A percentile compares a stretch with the other conserved stretches of the same genome.
phyloP scores from a whole-genome alignment of 2,329 filamentous ascomycete genomes.

The Diaporthe velutina region DNA sequence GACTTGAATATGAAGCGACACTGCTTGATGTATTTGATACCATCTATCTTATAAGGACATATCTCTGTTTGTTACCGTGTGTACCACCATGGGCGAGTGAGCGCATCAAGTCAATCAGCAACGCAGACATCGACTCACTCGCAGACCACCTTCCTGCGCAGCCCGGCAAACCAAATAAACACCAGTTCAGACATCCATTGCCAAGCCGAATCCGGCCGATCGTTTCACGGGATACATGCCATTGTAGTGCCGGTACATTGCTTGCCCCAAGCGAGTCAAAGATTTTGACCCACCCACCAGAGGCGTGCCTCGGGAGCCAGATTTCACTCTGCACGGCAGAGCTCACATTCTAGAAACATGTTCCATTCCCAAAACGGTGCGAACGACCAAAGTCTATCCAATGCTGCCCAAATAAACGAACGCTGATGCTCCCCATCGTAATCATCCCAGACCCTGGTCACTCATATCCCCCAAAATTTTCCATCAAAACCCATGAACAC shows the following conservation, averaged over 20 bases:
- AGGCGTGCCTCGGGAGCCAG: not conserved
- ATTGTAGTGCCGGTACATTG: too few species aligned
- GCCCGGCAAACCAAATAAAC: not conserved
- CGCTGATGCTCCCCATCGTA: slow-evolving; percentile 5
- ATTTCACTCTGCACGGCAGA: not conserved
- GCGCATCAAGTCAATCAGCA: not conserved
- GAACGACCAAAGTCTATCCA: slow-evolving; percentile 11
- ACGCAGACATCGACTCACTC: not conserved
- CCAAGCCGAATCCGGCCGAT: not conserved
- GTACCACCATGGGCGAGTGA: not conserved
- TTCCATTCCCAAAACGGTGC: not conserved
- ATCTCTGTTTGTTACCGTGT: too few species aligned
- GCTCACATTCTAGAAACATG: not conserved
- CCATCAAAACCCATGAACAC: not conserved
- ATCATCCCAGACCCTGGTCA: not conserved
- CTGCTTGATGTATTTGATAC: not conserved
- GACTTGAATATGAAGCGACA: not conserved
- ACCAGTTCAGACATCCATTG: not conserved
- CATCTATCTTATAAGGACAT: not conserved
- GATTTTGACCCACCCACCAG: not conserved
- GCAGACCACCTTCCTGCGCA: not conserved
- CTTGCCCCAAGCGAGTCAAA: not conserved
- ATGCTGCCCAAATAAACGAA: not conserved
- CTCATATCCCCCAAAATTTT: not conserved
- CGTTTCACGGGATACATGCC: not conserved